These are phyloP conservation scores for Pseudopithomyces chartarum DNA, from an alignment of 2,329 filamentous ascomycete genomes.

Conservation along the genomic window DNA sequence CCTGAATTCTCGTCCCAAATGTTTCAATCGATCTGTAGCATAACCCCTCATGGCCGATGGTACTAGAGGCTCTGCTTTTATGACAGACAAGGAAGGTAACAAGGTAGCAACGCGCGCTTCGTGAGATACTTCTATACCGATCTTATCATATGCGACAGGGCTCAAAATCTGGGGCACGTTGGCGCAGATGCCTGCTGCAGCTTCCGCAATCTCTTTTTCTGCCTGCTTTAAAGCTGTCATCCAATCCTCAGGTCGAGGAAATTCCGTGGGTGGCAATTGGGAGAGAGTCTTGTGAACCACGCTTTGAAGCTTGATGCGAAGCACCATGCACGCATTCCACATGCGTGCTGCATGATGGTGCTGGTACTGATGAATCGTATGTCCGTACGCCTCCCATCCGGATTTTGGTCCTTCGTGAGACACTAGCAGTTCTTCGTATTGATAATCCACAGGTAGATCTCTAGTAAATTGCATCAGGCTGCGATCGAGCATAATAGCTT, in stretches of 20 bases:
- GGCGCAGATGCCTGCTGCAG: slow-evolving; percentile 16
- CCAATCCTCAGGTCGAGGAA: neutral
- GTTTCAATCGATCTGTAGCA: slow-evolving; percentile 10
- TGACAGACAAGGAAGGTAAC: slow-evolving; percentile 14
- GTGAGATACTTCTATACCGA: neutral
- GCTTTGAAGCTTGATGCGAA: slow-evolving; percentile 21
- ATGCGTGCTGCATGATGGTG: slow-evolving; percentile 15
- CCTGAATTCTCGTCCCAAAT: slow-evolving; percentile 9
- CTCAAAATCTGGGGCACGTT: slow-evolving; percentile 13
- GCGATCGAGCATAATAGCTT: slow-evolving; percentile 9
- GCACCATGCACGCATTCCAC: slow-evolving; percentile 26
- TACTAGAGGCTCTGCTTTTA: slow-evolving; percentile 7
- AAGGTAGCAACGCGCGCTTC: slow-evolving; percentile 13
- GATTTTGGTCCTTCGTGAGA: neutral
- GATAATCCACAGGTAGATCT: slow-evolving; percentile 6
- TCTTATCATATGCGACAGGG: neutral
- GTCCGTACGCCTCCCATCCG: neutral
- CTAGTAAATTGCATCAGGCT: slow-evolving; percentile 6
- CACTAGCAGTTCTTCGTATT: slow-evolving; percentile 5
- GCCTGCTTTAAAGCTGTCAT: neutral
- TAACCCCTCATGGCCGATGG: slow-evolving; percentile 4
- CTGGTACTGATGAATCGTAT: slow-evolving; percentile 11
- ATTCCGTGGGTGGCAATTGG: neutral
- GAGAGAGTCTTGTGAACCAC: slow-evolving; percentile 2
- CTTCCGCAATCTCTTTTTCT: slow-evolving; percentile 1